These are phyloP conservation scores for Cutaneotrichosporon sp. DNA, from an alignment of 1,284 basidiomycete genomes.

Conservation along the genomic window DNA sequence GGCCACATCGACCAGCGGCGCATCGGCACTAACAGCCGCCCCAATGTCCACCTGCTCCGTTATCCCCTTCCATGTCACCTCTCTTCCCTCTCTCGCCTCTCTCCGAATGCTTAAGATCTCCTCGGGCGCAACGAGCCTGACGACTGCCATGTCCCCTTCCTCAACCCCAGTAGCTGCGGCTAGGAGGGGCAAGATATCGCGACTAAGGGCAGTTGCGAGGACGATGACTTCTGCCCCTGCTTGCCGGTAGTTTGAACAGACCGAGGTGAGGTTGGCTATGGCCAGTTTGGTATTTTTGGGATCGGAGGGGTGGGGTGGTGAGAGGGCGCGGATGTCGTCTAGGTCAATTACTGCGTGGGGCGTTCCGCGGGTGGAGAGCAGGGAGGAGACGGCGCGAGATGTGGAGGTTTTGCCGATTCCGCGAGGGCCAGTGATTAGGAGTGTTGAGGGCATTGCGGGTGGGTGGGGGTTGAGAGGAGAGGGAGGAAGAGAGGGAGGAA, in stretches of 20 bases:
- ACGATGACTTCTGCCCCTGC: conserved; percentile 8
- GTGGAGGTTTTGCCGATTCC: conserved; percentile 14
- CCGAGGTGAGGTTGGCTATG: conserved; percentile 2
- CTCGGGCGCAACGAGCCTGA: conserved; percentile 8
- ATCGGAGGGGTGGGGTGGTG: neutral
- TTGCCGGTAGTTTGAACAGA: conserved; percentile 8
- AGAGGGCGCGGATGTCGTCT: neutral
- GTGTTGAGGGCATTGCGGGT: conserved; percentile 1
- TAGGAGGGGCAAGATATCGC: neutral
- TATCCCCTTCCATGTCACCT: neutral
- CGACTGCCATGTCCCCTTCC: neutral
- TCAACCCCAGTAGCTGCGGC: neutral
- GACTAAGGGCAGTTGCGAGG: conserved; percentile 4
- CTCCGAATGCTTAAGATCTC: neutral
- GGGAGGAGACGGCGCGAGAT: conserved; percentile 6
- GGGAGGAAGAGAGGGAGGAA: neutral
- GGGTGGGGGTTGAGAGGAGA: neutral
- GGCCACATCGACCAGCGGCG: conserved; percentile 5
- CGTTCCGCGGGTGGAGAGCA: neutral
- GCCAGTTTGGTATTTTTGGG: conserved; percentile 3
- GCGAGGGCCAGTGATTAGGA: conserved; percentile 12
- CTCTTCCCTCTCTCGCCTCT: neutral
- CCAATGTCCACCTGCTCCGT: conserved; percentile 7
- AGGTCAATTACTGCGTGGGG: conserved; percentile 15
- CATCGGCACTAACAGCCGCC: neutral